A percentile compares a stretch with the other conserved stretches of the same genome.
These are phyloP conservation scores for Pseudogymnoascus pannorum DNA, from an alignment of 2,329 filamentous ascomycete genomes.

Conservation along the genomic window DNA sequence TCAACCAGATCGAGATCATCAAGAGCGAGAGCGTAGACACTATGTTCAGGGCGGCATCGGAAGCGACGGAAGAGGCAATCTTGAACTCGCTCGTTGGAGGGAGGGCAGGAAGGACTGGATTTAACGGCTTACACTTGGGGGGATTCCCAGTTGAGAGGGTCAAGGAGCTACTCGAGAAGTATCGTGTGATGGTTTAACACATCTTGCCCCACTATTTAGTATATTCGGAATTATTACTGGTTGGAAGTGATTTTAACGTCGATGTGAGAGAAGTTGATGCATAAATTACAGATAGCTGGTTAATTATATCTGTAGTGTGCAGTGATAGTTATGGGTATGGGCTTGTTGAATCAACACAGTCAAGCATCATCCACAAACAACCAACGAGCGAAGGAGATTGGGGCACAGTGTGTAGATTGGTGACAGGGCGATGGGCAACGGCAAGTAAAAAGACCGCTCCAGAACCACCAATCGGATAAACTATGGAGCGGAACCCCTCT, in stretches of 20 bases:
- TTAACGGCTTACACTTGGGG: constrained; percentile 41
- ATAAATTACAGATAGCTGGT: not conserved
- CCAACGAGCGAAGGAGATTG: no score
- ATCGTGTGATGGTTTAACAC: constrained; percentile 19
- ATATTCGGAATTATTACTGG: not conserved
- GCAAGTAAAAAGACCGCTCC: no score
- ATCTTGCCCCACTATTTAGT: no score
- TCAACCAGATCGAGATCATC: constrained; percentile 41
- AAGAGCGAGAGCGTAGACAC: constrained; percentile 55
- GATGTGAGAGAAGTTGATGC: not conserved
- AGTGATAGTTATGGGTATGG: no score
- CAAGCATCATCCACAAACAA: not conserved
- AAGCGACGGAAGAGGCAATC: constrained; percentile 59
- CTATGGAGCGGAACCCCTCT: not conserved
- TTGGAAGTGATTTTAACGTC: not conserved
- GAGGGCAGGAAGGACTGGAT: constrained; percentile 51
- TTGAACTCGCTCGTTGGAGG: constrained; percentile 53
- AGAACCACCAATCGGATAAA: no score
- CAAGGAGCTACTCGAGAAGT: constrained; percentile 39
- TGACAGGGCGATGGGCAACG: no score
- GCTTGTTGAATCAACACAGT: not conserved
- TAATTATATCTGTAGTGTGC: no score
- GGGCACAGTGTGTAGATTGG: no score
- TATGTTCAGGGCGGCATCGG: constrained; percentile 53
- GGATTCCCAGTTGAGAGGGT: constrained; percentile 42